Base-by-base conservation (phyloP, 805 yeast genomes). In the Saturnispora serradocipensis region DNA sequence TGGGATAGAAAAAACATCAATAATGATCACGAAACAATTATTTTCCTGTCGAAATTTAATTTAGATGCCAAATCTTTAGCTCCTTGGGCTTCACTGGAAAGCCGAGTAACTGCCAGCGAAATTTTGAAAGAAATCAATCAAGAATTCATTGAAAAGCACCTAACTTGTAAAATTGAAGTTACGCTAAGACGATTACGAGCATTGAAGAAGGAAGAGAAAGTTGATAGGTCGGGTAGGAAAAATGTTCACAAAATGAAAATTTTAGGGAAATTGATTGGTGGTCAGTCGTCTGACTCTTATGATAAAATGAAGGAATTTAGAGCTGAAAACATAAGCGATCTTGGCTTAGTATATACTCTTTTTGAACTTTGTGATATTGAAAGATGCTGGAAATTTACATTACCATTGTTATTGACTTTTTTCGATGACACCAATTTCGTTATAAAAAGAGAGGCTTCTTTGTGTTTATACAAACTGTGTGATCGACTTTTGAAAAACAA, bases 351-450 rank as follows among this genome's bases (percentile, higher is more conserved):
- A 1, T 45, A 47, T 25, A 15, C 49, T 1, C 24, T 55, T 6
- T 40, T 52, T 7, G 18, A 16, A 15, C 13, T 39, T 40, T 1
- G 16, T 22, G 16, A 51, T 48, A 36, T 65, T 9, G 64, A 61
- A 24, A 5, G 9, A 13, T 51, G 60, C 22, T 66, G 69, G 68
- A 53, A 59, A 16, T 35, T 55, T 18, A 48, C 66, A 2, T 38
- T 67, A 10, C 67, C 68, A 4, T 38, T 62, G 13, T 22, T 63
- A 10, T 55, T 66, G 22, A 51, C 56, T 27, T 63, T 59, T 27
- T 50, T 67, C 30, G 70, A 67, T 49, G 67, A 65, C 24, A 42
- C 67, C 3, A 64, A 66, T 25, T 46, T 54, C 3, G 30, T 62
- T 18, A 57, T 66, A 15, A 62, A 63, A 45, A 38, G 56, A 6